Evolutionary conservation across 2,329 filamentous ascomycete species (phyloP).

Genomic region (Teratosphaeriaceae sp.): DNA sequence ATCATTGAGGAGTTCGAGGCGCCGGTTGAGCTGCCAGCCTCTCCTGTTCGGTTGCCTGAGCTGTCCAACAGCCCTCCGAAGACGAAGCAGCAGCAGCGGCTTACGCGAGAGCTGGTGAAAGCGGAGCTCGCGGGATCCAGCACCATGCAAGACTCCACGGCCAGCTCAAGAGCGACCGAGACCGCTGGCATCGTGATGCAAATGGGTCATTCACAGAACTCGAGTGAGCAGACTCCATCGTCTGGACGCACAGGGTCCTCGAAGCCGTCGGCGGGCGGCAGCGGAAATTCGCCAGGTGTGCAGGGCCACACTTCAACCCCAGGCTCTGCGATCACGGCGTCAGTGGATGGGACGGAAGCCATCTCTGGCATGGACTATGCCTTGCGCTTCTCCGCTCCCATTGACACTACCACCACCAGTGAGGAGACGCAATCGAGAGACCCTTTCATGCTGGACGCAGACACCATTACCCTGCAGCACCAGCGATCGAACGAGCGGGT

Average conservation of each 20-base stretch:
- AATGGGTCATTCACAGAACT: constrained; percentile 3
- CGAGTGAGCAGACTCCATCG: constrained; percentile 5
- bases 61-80: constrained; percentile 12
- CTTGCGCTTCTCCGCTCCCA: constrained; percentile 25
- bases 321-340: constrained; percentile 15
- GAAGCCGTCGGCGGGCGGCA: background rate
- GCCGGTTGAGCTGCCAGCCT: constrained; percentile 29
- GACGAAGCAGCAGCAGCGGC: constrained; percentile 19
- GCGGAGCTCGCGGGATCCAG: constrained; percentile 27
- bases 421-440: constrained; percentile 27
- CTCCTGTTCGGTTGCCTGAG: constrained; percentile 26
- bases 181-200: background rate
- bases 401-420: constrained; percentile 23
- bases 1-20: constrained; percentile 27
- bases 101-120: constrained; percentile 31
- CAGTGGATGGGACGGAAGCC: constrained; percentile 19
- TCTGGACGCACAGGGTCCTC: background rate
- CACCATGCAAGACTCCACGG: constrained; percentile 7
- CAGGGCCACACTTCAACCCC: constrained; percentile 5
- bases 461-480: constrained; percentile 28
- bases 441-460: constrained; percentile 27
- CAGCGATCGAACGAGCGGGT: constrained; percentile 17
- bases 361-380: constrained; percentile 27
- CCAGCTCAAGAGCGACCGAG: background rate
- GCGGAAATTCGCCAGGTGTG: constrained; percentile 2